Evolutionary conservation across 1,284 basidiomycete genomes (phyloP).

Genomic region (Phellopilus nigrolimitatus): DNA sequence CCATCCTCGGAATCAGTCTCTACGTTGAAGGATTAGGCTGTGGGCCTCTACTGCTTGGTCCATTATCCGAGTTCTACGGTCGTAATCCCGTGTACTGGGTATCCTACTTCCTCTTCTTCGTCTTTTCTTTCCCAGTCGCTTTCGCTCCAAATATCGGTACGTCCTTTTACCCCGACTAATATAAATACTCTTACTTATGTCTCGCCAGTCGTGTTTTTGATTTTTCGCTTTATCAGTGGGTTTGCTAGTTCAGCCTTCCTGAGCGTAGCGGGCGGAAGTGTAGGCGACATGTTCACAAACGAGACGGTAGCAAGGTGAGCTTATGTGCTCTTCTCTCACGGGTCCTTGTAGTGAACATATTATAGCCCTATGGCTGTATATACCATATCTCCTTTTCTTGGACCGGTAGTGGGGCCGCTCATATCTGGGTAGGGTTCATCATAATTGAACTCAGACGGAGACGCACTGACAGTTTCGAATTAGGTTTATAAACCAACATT

Average conservation of each 20-base stretch:
- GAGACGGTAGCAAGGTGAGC: constrained; percentile 60
- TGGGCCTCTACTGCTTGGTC: constrained; percentile 44
- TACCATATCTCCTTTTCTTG: constrained; percentile 67
- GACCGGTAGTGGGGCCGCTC: constrained; percentile 65
- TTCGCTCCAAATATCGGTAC: constrained; percentile 58
- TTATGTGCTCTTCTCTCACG: not conserved
- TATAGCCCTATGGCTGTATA: constrained; percentile 74
- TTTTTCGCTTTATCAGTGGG: constrained; percentile 71
- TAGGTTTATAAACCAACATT: constrained; percentile 48
- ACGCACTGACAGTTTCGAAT: not conserved
- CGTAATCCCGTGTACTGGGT: constrained; percentile 47
- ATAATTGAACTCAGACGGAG: too few relatives aligned
- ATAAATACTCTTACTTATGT: too few relatives aligned
- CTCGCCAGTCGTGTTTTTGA: constrained; percentile 50
- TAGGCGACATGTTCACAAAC: constrained; percentile 71
- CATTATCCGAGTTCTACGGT: constrained; percentile 46
- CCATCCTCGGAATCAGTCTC: constrained; percentile 66
- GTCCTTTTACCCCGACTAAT: constrained; percentile 25
- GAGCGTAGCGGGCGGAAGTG: constrained; percentile 75
- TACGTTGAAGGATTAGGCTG: constrained; percentile 59
- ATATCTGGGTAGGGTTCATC: constrained; percentile 47
- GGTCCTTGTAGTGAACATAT: constrained; percentile 10
- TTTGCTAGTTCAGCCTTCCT: constrained; percentile 72
- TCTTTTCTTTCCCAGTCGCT: constrained; percentile 61
- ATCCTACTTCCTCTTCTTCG: constrained; percentile 46